phyloP scores from a whole-genome alignment of 1,284 basidiomycete genomes.

The Trametes sp. region DNA sequence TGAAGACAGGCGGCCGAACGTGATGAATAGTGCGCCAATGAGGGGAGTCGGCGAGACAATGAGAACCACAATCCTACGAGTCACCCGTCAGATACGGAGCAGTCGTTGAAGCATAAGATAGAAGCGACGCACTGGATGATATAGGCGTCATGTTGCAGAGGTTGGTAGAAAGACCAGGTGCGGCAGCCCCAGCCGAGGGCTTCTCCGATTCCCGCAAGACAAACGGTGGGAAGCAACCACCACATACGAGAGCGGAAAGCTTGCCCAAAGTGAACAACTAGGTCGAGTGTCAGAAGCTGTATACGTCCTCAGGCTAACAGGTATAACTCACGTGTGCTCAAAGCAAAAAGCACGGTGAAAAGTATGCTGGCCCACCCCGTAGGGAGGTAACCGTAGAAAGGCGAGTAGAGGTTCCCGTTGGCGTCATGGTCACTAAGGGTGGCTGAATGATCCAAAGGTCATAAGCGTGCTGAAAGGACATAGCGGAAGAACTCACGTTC shows the following conservation, averaged over 20 bases:
- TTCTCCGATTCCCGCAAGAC: conserved; percentile 45
- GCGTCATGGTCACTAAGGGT: conserved; percentile 13
- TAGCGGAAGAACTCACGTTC: neutral
- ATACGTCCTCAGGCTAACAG: too few relatives aligned
- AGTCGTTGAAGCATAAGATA: conserved; percentile 42
- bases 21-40: conserved; percentile 55
- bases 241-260: conserved; percentile 2
- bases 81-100: conserved; percentile 31
- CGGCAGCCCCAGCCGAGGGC: conserved; percentile 53
- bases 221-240: conserved; percentile 8
- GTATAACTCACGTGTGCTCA: conserved; percentile 19
- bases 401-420: conserved; percentile 5
- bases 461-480: neutral
- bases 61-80: conserved; percentile 45
- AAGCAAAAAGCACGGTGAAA: conserved; percentile 19
- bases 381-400: conserved; percentile 19
- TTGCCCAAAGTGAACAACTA: conserved; percentile 4
- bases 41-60: conserved; percentile 56
- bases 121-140: conserved; percentile 42
- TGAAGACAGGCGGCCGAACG: conserved; percentile 50
- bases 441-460: neutral
- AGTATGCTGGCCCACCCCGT: conserved; percentile 13
- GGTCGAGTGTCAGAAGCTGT: neutral
- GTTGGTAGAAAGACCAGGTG: conserved; percentile 39
- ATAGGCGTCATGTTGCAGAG: conserved; percentile 30